Evolutionary conservation across 2,329 filamentous ascomycete genomes (phyloP).

Genomic region (Ophiostoma sp.): DNA sequence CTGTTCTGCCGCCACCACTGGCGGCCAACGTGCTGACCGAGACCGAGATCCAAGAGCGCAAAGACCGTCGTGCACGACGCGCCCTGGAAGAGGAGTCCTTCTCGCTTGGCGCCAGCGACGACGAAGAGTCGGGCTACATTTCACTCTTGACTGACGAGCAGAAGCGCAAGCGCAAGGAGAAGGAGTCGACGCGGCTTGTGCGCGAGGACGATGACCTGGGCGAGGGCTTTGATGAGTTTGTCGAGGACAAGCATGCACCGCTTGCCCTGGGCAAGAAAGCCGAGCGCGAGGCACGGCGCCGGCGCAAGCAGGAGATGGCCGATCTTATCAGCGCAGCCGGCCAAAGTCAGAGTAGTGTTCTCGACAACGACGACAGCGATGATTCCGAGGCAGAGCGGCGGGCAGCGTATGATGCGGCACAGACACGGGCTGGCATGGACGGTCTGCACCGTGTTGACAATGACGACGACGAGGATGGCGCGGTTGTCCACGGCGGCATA

Average conservation of each 20-base stretch:
- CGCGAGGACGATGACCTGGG: slow-evolving; percentile 86
- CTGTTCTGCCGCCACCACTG: slow-evolving; percentile 30
- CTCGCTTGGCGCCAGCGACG: slow-evolving; percentile 37
- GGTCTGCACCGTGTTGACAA: slow-evolving; percentile 49
- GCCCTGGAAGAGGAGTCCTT: slow-evolving; percentile 38
- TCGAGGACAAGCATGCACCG: slow-evolving; percentile 63
- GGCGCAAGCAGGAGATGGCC: slow-evolving; percentile 70
- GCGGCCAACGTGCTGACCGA: slow-evolving; percentile 62
- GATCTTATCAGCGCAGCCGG: slow-evolving; percentile 63
- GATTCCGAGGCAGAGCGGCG: slow-evolving; percentile 66
- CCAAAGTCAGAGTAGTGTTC: slow-evolving; percentile 42
- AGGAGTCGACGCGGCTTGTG: slow-evolving; percentile 67
- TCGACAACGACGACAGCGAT: slow-evolving; percentile 51
- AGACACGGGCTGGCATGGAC: slow-evolving; percentile 83
- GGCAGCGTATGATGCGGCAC: slow-evolving; percentile 79
- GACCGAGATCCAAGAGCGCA: slow-evolving; percentile 83
- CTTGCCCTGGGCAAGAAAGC: slow-evolving; percentile 74
- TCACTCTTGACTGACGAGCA: slow-evolving; percentile 31
- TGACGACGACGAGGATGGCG: slow-evolving; percentile 33
- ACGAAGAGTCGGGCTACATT: slow-evolving; percentile 35
- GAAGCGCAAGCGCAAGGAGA: slow-evolving; percentile 44
- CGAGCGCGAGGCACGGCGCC: slow-evolving; percentile 62
- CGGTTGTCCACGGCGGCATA: slow-evolving; percentile 19
- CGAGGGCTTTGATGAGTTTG: slow-evolving; percentile 89
- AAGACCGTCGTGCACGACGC: slow-evolving; percentile 75